Conservation (phyloP, 441 rosid species). For the Adansonia gregorii region DNA sequence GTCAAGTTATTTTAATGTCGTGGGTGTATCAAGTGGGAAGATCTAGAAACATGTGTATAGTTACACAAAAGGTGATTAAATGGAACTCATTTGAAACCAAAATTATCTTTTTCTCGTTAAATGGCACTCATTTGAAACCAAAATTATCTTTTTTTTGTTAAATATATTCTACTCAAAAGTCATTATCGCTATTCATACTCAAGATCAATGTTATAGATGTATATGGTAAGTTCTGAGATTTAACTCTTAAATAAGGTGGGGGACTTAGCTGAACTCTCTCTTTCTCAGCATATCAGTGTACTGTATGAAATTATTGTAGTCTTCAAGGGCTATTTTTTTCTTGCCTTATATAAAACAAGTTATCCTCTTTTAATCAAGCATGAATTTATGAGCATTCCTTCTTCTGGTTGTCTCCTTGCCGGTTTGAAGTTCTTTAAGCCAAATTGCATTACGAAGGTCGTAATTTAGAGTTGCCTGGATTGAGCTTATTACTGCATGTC, state of each 20-base stretch:
- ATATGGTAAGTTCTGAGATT: neutral
- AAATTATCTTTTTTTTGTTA: neutral
- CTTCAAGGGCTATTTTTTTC: neutral
- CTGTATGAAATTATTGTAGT: neutral
- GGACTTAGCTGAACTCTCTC: neutral
- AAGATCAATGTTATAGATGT: neutral
- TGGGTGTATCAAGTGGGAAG: neutral
- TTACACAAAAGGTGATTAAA: neutral
- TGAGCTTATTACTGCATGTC: neutral
- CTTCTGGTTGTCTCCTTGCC: neutral
- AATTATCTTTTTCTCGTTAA: neutral
- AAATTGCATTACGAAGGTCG: constrained; percentile 4
- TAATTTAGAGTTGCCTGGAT: neutral
- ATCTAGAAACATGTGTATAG: neutral
- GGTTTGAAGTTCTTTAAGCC: neutral
- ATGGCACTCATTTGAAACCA: neutral
- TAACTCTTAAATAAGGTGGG: neutral
- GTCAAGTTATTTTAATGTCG: neutral
- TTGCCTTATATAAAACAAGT: neutral
- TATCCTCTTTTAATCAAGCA: neutral
- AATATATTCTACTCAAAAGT: neutral
- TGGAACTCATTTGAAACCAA: neutral
- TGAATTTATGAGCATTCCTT: neutral
- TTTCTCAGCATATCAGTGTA: neutral
- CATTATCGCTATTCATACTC: neutral